These are phyloP conservation scores for Phytophthora pluvialis DNA, from an alignment of 352 stramenopile genomes.

Conservation along the genomic window DNA sequence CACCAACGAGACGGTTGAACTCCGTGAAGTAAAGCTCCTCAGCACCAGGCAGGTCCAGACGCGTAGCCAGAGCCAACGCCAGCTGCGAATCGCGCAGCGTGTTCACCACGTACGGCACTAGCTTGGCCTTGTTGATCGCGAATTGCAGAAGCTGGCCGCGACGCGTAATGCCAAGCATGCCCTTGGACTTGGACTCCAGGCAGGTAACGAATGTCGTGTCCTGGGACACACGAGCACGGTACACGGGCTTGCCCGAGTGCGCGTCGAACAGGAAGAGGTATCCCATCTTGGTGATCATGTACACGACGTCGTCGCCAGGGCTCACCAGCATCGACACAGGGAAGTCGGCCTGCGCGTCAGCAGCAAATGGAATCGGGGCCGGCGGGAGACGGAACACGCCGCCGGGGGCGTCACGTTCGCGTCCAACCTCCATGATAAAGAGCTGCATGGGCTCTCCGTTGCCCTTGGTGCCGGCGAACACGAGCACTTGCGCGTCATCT, in stretches of 20 bases:
- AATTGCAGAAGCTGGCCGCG: conserved; percentile 97
- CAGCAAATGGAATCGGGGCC: conserved; percentile 95
- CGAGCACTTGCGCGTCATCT: conserved; percentile 90
- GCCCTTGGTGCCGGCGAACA: conserved; percentile 87
- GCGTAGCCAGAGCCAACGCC: conserved; percentile 95
- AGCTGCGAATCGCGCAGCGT: conserved; percentile 97
- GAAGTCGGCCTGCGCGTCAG: conserved; percentile 98
- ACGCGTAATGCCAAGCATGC: conserved; percentile 98
- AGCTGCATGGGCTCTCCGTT: conserved; percentile 80
- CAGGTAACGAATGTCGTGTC: conserved; percentile 98
- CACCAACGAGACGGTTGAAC: conserved; percentile 95
- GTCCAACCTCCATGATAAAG: conserved; percentile 99
- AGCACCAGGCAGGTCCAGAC: conserved; percentile 97
- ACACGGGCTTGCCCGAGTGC: conserved; percentile 98
- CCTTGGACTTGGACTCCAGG: conserved; percentile 92
- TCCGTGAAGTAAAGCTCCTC: conserved; percentile 98
- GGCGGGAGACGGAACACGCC: conserved; percentile 95
- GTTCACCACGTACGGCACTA: conserved; percentile 99
- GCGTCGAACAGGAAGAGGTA: conserved; percentile 99
- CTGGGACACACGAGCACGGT: conserved; percentile 96
- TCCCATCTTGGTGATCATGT: conserved; percentile 99
- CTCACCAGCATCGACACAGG: conserved; percentile 97
- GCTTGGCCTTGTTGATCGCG: conserved; percentile 96
- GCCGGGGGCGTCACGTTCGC: conserved; percentile 95
- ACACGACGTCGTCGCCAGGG: conserved; percentile 94